Evolutionary conservation across 495 filamentous ascomycete genomes (phyloP).

Genomic region (Hypomontagnella monticulosa): DNA sequence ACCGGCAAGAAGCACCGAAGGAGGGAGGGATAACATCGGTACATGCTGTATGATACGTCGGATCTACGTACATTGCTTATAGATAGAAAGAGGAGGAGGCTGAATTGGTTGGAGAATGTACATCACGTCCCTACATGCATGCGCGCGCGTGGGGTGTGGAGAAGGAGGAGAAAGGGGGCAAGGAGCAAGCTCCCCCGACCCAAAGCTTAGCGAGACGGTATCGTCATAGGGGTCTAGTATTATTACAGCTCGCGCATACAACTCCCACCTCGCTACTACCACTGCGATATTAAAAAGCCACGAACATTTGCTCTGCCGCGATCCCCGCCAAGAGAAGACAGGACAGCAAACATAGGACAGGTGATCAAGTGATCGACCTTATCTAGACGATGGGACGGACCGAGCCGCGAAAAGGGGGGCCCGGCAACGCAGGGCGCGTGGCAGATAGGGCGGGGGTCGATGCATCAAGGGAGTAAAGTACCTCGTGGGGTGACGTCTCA

Average conservation of each 20-base stretch:
- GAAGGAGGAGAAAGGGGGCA: not conserved
- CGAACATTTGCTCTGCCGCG: slow-evolving; percentile 22
- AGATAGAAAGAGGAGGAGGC: slow-evolving; percentile 22
- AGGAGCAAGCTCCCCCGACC: slow-evolving; percentile 1
- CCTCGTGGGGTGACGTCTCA: slow-evolving; percentile 28
- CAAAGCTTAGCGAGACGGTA: not conserved
- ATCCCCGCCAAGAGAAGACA: slow-evolving; percentile 23
- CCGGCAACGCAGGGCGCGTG: not conserved
- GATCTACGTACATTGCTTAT: slow-evolving; percentile 2
- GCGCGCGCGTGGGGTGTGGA: slow-evolving; percentile 19
- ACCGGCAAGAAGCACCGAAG: slow-evolving; percentile 15
- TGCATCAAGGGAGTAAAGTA: not conserved
- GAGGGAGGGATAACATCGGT: slow-evolving; percentile 27
- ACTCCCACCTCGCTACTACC: not conserved
- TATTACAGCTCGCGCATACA: slow-evolving; percentile 1
- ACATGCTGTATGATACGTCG: slow-evolving; percentile 34
- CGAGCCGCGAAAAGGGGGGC: slow-evolving; percentile 23
- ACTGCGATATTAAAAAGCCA: not conserved
- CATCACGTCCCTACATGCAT: slow-evolving; percentile 36
- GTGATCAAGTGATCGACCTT: slow-evolving; percentile 36
- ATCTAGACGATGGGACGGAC: slow-evolving; percentile 29
- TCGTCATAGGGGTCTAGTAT: slow-evolving; percentile 1
- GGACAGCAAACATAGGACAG: slow-evolving; percentile 1
- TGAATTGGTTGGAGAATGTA: slow-evolving; percentile 29
- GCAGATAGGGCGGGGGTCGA: not conserved